Percentiles rank a stretch among this genome's conserved stretches.
Evolutionary conservation across 2,329 filamentous ascomycete genomes (phyloP).

Genomic region (Chrysoporthe puriensis): DNA sequence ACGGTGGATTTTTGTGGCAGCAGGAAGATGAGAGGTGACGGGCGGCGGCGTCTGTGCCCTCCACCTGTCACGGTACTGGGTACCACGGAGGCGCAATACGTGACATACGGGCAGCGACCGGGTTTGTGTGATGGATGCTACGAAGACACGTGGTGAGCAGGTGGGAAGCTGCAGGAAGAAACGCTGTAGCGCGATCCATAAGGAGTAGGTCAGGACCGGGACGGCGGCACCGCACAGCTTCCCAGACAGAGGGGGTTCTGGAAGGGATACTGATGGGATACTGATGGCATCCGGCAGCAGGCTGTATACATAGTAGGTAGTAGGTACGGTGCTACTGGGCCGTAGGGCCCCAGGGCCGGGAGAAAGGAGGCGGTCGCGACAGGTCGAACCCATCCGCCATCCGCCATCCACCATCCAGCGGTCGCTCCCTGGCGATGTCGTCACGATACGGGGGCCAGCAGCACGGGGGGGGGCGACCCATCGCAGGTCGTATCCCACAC

Average conservation of each 20-base stretch:
- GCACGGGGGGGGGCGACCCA: not conserved
- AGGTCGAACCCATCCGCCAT: not conserved
- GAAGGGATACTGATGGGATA: too few species aligned
- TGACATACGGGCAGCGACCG: not conserved
- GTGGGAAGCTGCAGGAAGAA: conserved; percentile 1
- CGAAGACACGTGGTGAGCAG: conserved; percentile 2
- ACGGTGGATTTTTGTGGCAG: not conserved
- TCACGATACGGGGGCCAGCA: not conserved
- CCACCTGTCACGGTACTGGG: not conserved
- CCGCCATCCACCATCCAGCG: too few species aligned
- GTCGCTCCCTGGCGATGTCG: too few species aligned
- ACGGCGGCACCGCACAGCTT: too few species aligned
- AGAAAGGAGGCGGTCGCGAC: not conserved
- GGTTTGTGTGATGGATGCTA: not conserved
- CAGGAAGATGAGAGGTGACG: not conserved
- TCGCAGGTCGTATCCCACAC: not conserved
- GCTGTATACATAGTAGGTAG: too few species aligned
- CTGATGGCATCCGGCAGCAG: too few species aligned
- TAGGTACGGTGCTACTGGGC: too few species aligned
- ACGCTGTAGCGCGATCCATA: not conserved
- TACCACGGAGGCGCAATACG: not conserved
- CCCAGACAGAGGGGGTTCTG: too few species aligned
- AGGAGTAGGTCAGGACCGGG: not conserved
- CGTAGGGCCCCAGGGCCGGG: too few species aligned
- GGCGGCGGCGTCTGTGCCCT: not conserved